phyloP scores from a whole-genome alignment of 2,329 filamentous ascomycete genomes.

The Biscogniauxia marginata region DNA sequence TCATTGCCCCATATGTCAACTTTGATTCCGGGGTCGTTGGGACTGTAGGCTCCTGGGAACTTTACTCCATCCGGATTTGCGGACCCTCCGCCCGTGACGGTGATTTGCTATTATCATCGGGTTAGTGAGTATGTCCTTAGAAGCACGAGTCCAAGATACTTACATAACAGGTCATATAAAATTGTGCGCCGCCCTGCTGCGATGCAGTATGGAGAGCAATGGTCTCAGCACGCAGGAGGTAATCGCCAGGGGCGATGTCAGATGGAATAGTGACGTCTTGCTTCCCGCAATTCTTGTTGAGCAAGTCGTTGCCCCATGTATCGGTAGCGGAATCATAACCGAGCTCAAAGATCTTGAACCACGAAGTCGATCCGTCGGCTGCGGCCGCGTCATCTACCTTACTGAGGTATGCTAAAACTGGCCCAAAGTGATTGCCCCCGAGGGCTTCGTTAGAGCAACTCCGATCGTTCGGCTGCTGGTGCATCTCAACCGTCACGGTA shows the following conservation, averaged over 20 bases:
- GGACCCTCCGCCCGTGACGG: conserved; percentile 43
- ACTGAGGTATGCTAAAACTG: conserved; percentile 47
- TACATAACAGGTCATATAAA: conserved; percentile 29
- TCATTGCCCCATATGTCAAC: conserved; percentile 44
- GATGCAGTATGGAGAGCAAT: conserved; percentile 42
- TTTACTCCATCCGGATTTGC: conserved; percentile 41
- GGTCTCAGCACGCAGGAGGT: conserved; percentile 42
- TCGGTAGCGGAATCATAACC: conserved; percentile 31
- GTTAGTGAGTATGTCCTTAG: background rate
- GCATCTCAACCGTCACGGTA: conserved; percentile 46
- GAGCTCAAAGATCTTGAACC: conserved; percentile 53
- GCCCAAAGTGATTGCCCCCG: conserved; percentile 52
- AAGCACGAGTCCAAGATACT: background rate
- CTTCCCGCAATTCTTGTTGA: conserved; percentile 30
- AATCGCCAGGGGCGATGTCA: conserved; percentile 39
- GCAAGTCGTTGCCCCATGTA: conserved; percentile 34
- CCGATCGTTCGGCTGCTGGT: conserved; percentile 43
- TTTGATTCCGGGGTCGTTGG: conserved; percentile 46
- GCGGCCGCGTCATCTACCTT: conserved; percentile 46
- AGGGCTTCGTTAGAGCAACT: conserved; percentile 47
- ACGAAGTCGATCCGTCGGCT: conserved; percentile 42
- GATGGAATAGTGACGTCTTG: conserved; percentile 38
- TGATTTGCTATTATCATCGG: conserved; percentile 38
- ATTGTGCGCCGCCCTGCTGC: conserved; percentile 24
- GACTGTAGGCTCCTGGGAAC: conserved; percentile 48